A percentile compares a stretch with the other conserved stretches of the same genome.
phyloP scores from a whole-genome alignment of 352 stramenopile species.

The Saprolegnia parasitica region DNA sequence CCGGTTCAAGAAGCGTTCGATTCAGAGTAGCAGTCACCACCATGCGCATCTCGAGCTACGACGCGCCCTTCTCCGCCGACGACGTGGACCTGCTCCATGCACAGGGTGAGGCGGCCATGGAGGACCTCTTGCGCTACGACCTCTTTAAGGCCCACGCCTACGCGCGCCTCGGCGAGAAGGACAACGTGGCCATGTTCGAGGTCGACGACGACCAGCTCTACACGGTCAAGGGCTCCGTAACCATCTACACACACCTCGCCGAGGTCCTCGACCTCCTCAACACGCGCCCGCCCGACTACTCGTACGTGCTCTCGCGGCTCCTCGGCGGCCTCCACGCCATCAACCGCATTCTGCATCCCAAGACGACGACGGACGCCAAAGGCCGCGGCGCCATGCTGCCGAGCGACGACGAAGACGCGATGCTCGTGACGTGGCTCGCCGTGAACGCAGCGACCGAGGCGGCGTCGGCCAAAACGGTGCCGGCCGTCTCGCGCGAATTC shows the following conservation, averaged over 20 bases:
- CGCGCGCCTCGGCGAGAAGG: conserved; percentile 22
- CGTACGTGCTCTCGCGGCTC: conserved; percentile 14
- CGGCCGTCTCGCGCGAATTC: conserved; percentile 19
- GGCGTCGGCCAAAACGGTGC: background rate
- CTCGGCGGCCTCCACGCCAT: conserved; percentile 18
- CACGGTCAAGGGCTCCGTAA: conserved; percentile 23
- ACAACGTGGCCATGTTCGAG: conserved; percentile 14
- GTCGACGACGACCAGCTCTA: conserved; percentile 2
- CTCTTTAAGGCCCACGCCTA: background rate
- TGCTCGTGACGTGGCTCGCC: conserved; percentile 25
- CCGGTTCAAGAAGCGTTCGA: background rate
- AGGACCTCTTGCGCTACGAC: conserved; percentile 18
- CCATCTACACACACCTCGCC: conserved; percentile 23
- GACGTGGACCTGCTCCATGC: conserved; percentile 21
- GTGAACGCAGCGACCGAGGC: conserved; percentile 11
- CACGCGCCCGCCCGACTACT: conserved; percentile 5
- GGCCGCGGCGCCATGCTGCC: background rate
- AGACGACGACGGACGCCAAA: conserved; percentile 3
- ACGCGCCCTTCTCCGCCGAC: conserved; percentile 18
- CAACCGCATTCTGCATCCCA: conserved; percentile 8
- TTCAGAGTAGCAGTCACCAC: background rate
- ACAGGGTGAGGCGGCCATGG: conserved; percentile 22
- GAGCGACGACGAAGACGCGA: conserved; percentile 19
- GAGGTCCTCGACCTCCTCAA: conserved; percentile 26
- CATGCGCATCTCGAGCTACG: conserved; percentile 13